Conservation (phyloP, 345 rosid species). For the Abelmoschus esculentus region DNA sequence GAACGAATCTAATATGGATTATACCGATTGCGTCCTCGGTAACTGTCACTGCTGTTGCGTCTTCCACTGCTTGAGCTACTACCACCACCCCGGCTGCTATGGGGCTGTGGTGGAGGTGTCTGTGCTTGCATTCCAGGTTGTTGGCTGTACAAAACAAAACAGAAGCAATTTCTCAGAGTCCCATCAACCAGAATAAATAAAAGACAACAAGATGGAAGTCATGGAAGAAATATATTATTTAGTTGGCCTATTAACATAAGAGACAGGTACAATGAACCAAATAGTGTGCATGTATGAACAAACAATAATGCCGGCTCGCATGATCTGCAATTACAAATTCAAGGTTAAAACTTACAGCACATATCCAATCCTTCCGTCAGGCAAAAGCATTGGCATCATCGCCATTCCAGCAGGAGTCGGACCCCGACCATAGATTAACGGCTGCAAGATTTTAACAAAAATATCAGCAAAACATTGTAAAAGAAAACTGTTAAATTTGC, state of each 20-base stretch:
- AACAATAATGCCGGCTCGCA: neutral
- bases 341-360: slow-evolving; percentile 57
- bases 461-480: slow-evolving; percentile 2
- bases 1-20: slow-evolving; percentile 47
- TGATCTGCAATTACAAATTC: neutral
- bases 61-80: slow-evolving; percentile 51
- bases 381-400: slow-evolving; percentile 95
- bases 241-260: neutral
- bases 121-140: slow-evolving; percentile 69
- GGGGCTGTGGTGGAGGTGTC: slow-evolving; percentile 40
- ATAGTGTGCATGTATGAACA: neutral
- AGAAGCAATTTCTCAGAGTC: neutral
- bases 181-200: neutral
- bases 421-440: slow-evolving; percentile 75
- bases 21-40: slow-evolving; percentile 65
- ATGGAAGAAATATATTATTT: neutral
- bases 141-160: slow-evolving; percentile 42
- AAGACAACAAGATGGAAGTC: neutral
- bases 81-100: slow-evolving; percentile 37
- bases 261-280: too few relatives aligned
- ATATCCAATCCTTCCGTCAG: slow-evolving; percentile 94
- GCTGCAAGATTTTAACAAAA: slow-evolving; percentile 41
- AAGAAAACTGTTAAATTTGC: neutral
- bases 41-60: slow-evolving; percentile 38
- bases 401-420: slow-evolving; percentile 78